phyloP scores from a whole-genome alignment of 2,329 filamentous ascomycete genomes.

The Pestalotiopsis sp. region DNA sequence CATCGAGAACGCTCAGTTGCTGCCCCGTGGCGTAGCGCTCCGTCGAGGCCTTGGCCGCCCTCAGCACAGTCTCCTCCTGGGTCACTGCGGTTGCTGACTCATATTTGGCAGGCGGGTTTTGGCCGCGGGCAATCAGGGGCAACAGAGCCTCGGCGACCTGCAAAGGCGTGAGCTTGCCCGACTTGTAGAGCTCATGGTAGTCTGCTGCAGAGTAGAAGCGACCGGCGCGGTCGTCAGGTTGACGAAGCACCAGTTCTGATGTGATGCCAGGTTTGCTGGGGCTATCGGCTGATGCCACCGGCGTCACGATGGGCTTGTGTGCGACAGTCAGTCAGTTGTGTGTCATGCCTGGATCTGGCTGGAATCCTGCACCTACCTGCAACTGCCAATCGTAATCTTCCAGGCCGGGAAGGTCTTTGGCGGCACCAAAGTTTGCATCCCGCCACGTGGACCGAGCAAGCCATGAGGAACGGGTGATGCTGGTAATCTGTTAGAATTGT shows the following conservation, averaged over 20 bases:
- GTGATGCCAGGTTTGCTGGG: conserved; percentile 39
- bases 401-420: conserved; percentile 48
- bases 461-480: conserved; percentile 58
- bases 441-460: conserved; percentile 68
- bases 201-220: conserved; percentile 72
- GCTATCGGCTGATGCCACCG: conserved; percentile 37
- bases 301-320: conserved; percentile 56
- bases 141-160: conserved; percentile 72
- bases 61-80: conserved; percentile 60
- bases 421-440: conserved; percentile 59
- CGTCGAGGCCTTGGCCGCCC: conserved; percentile 72
- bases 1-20: conserved; percentile 71
- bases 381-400: conserved; percentile 44
- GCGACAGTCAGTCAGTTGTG: background rate
- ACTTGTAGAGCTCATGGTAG: conserved; percentile 74
- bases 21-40: conserved; percentile 68
- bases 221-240: conserved; percentile 40
- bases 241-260: conserved; percentile 39
- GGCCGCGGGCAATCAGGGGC: conserved; percentile 65
- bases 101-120: conserved; percentile 56
- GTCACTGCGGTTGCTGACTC: conserved; percentile 72
- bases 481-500: conserved; percentile 27
- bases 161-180: conserved; percentile 68
- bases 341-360: background rate
- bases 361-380: conserved; percentile 42